Conservation (phyloP, 176 grass and related monocot species). For the Lolium perenne region DNA sequence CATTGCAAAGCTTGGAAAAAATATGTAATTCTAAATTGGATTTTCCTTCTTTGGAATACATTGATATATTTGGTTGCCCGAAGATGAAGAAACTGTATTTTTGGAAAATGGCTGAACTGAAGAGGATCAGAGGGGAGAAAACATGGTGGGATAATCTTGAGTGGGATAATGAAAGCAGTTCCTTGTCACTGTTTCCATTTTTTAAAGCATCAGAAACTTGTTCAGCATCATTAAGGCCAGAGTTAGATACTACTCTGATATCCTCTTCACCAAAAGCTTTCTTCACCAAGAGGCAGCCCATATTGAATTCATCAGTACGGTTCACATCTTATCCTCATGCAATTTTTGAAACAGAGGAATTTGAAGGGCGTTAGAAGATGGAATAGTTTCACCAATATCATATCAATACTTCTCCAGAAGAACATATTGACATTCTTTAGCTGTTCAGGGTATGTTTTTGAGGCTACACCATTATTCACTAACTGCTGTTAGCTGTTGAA, state of each 20-base stretch:
- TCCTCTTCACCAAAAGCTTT: slow-evolving; percentile 44
- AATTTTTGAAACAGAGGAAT: slow-evolving; percentile 19
- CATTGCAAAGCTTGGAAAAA: slow-evolving; percentile 38
- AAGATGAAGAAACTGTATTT: slow-evolving; percentile 46
- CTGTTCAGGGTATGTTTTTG: not conserved
- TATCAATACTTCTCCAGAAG: not conserved
- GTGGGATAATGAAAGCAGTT: slow-evolving; percentile 29
- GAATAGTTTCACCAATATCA: not conserved
- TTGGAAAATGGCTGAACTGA: slow-evolving; percentile 7
- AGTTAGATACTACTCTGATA: slow-evolving; percentile 24
- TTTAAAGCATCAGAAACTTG: not conserved
- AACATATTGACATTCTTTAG: not conserved
- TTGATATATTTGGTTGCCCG: slow-evolving; percentile 40
- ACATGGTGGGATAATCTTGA: slow-evolving; percentile 51
- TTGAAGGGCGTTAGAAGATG: not conserved
- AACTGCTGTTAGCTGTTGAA: not conserved
- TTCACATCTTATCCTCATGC: slow-evolving; percentile 27
- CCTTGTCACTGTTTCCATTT: not conserved
- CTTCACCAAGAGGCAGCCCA: slow-evolving; percentile 40
- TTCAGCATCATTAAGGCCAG: slow-evolving; percentile 26
- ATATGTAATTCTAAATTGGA: slow-evolving; percentile 24
- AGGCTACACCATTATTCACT: not conserved
- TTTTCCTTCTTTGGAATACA: slow-evolving; percentile 49
- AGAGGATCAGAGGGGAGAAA: slow-evolving; percentile 42
- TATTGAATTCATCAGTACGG: slow-evolving; percentile 26